Evolutionary conservation across 2,329 filamentous ascomycete species (phyloP).

Genomic region (Verticillium dahliae): DNA sequence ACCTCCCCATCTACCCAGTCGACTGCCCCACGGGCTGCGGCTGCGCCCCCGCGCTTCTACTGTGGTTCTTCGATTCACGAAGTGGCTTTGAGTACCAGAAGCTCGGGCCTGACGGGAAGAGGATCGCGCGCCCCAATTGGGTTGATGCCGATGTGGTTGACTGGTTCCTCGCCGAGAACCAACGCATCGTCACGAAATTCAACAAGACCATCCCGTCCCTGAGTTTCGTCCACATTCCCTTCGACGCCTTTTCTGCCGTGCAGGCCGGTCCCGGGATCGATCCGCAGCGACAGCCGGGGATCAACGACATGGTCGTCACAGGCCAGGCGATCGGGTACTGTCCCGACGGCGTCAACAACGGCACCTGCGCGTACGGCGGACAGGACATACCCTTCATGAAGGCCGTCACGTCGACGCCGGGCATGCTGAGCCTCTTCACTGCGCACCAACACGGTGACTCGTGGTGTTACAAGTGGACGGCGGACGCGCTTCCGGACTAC

Average conservation of each 20-base stretch:
- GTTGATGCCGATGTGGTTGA: slow-evolving; percentile 34
- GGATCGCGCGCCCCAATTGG: slow-evolving; percentile 33
- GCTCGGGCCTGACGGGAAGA: slow-evolving; percentile 18
- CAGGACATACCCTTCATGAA: slow-evolving; percentile 59
- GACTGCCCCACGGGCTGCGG: slow-evolving; percentile 20
- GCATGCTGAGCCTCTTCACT: slow-evolving; percentile 52
- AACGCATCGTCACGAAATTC: slow-evolving; percentile 20
- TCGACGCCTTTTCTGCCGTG: slow-evolving; percentile 31
- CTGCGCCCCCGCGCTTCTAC: slow-evolving; percentile 36
- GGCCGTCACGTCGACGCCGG: slow-evolving; percentile 46
- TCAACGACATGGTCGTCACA: slow-evolving; percentile 32
- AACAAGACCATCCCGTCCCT: slow-evolving; percentile 33
- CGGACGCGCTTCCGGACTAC: slow-evolving; percentile 35
- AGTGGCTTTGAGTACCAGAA: slow-evolving; percentile 48
- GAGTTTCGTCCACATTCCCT: slow-evolving; percentile 43
- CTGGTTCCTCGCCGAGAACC: slow-evolving; percentile 34
- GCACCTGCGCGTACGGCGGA: slow-evolving; percentile 33
- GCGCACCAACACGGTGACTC: slow-evolving; percentile 62
- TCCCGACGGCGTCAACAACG: slow-evolving; percentile 26
- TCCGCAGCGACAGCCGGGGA: slow-evolving; percentile 31
- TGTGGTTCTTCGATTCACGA: slow-evolving; percentile 69
- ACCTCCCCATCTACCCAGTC: slow-evolving; percentile 34
- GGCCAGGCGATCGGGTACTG: slow-evolving; percentile 40
- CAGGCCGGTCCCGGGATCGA: slow-evolving; percentile 29
- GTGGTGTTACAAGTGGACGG: slow-evolving; percentile 49